Percentiles rank a stretch among this genome's conserved stretches.
phyloP scores from a whole-genome alignment of 2,329 filamentous ascomycete genomes.

The Claviceps monticola region DNA sequence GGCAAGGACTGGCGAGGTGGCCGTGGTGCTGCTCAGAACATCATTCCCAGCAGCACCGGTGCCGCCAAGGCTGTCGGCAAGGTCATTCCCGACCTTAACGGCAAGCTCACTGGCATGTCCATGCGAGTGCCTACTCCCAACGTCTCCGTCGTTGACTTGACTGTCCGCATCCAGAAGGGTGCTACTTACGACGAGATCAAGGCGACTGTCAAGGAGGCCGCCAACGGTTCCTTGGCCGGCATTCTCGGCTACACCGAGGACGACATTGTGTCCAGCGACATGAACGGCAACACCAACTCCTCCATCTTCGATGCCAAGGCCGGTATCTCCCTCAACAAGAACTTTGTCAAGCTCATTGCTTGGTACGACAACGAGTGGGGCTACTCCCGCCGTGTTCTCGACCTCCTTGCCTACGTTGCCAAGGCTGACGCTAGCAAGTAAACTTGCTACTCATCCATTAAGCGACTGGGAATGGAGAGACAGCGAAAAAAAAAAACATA shows the following conservation, averaged over 20 bases:
- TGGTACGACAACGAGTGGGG: conserved; percentile 99
- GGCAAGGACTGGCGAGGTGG: conserved; percentile 99
- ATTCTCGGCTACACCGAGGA: conserved; percentile 94
- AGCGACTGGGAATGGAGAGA: not conserved
- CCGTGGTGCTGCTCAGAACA: conserved; percentile 97
- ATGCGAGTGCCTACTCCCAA: conserved; percentile 98
- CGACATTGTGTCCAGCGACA: conserved; percentile 83
- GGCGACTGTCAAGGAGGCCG: conserved; percentile 72
- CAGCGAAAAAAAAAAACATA: not conserved
- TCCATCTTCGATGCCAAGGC: conserved; percentile 99
- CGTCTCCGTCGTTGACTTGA: conserved; percentile 98
- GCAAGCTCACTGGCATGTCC: conserved; percentile 99
- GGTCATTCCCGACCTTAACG: conserved; percentile 95
- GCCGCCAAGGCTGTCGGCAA: conserved; percentile 99
- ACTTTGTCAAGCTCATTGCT: conserved; percentile 96
- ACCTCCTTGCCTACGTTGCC: conserved; percentile 66
- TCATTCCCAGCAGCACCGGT: conserved; percentile 98
- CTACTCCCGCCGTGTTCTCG: conserved; percentile 90
- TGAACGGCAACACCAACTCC: conserved; percentile 84
- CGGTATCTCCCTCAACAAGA: conserved; percentile 93
- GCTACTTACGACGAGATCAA: conserved; percentile 90
- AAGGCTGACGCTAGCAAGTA: conserved; percentile 56
- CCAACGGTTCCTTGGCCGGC: conserved; percentile 75
- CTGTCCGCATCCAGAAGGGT: conserved; percentile 81
- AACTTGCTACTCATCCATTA: conserved; percentile 5